Evolutionary conservation across 1,284 basidiomycete genomes (phyloP).

Genomic region (Heterobasidion annosum): DNA sequence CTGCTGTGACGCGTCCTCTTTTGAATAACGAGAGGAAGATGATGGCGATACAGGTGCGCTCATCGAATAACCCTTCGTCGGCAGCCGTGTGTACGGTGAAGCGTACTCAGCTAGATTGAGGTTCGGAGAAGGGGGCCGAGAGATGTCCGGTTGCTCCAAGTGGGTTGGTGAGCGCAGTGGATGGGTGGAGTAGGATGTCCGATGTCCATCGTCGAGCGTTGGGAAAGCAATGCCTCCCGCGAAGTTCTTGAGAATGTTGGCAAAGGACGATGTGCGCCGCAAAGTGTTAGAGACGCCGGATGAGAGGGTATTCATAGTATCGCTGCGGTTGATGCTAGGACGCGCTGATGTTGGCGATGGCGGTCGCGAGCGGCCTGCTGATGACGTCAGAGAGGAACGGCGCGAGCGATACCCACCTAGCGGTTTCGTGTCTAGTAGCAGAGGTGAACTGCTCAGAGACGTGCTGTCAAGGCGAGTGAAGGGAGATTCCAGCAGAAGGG

Average conservation of each 20-base stretch:
- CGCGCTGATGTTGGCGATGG: conserved; percentile 29
- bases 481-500: conserved; percentile 81
- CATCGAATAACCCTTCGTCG: conserved; percentile 21
- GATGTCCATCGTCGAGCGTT: conserved; percentile 41
- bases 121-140: conserved; percentile 68
- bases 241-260: conserved; percentile 71
- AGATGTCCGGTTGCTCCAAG: conserved; percentile 33
- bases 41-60: conserved; percentile 23
- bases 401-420: conserved; percentile 30
- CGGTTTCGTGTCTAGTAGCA: conserved; percentile 16
- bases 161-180: conserved; percentile 7
- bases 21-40: conserved; percentile 7
- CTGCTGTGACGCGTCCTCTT: conserved; percentile 12
- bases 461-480: conserved; percentile 69
- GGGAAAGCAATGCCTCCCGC: conserved; percentile 68
- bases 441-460: conserved; percentile 45
- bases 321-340: conserved; percentile 43
- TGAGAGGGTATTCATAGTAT: conserved; percentile 53
- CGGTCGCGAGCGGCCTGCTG: conserved; percentile 26
- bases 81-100: conserved; percentile 59
- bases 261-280: conserved; percentile 78
- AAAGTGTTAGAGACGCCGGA: conserved; percentile 57
- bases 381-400: conserved; percentile 42
- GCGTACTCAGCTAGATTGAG: conserved; percentile 67
- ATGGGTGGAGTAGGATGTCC: conserved; percentile 26